Percentiles rank a stretch among this genome's conserved stretches.
Evolutionary conservation across 495 filamentous ascomycete genomes (phyloP).

Genomic region (Hypoxylon crocopeplum): DNA sequence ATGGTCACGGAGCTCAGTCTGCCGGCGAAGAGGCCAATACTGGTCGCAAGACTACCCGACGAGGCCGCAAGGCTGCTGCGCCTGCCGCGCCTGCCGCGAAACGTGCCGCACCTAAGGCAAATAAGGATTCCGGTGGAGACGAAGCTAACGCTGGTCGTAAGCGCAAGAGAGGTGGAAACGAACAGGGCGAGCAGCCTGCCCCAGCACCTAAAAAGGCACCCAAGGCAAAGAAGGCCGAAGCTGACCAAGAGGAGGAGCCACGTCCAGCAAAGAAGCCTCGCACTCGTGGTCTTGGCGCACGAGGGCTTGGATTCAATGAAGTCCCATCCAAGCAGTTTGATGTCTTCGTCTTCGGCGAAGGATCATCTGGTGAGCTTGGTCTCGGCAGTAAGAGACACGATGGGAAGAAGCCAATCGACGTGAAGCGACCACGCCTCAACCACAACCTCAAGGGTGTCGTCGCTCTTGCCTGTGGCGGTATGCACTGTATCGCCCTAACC

Average conservation of each 20-base stretch:
- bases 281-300: conserved; percentile 17
- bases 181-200: no score
- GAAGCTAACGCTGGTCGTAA: no score
- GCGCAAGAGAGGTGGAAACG: no score
- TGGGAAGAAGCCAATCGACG: conserved; percentile 61
- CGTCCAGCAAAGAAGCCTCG: neutral
- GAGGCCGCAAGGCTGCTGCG: no score
- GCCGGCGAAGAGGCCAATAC: no score
- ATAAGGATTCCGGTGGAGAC: no score
- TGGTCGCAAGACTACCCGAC: no score
- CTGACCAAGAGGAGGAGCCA: neutral
- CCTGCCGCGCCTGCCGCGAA: no score
- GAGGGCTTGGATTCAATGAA: conserved; percentile 45
- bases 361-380: conserved; percentile 61
- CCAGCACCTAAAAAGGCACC: neutral
- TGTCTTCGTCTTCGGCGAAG: conserved; percentile 64
- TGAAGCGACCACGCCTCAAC: conserved; percentile 63
- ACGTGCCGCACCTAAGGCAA: no score
- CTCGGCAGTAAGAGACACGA: conserved; percentile 52
- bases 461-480: conserved; percentile 67
- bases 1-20: no score
- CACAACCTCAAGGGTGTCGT: conserved; percentile 62
- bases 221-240: conserved; percentile 21
- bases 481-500: conserved; percentile 71
- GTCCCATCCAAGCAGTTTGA: conserved; percentile 53